Conservation (phyloP, 139 green algal genomes). For the Astrephomene gubernaculifera region DNA sequence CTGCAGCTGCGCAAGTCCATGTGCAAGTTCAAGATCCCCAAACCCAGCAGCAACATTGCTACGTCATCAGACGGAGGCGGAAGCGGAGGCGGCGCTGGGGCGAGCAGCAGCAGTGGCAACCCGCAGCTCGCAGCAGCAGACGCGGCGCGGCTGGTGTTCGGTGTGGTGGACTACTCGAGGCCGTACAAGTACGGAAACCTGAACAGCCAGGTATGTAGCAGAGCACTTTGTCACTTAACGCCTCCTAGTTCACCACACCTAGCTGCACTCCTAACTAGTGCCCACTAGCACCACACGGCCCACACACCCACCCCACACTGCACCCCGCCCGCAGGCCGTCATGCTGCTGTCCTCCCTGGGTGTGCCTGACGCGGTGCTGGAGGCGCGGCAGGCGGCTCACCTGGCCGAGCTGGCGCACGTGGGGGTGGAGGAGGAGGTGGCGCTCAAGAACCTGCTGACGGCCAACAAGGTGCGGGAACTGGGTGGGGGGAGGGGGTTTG, state of each 20-base stretch:
- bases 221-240: too few relatives aligned
- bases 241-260: too few relatives aligned
- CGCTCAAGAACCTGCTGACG: conserved; percentile 1
- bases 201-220: conserved; percentile 9
- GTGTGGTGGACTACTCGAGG: not conserved
- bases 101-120: not conserved
- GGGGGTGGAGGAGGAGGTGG: not conserved
- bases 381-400: not conserved
- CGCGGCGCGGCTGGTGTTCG: not conserved
- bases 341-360: conserved; percentile 23
- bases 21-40: conserved; percentile 9
- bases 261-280: too few relatives aligned
- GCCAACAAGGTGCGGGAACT: not conserved
- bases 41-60: not conserved
- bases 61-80: not conserved
- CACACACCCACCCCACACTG: not conserved
- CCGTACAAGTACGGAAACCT: conserved; percentile 27
- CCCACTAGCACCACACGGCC: too few relatives aligned
- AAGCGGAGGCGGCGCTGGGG: not conserved
- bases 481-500: too few relatives aligned
- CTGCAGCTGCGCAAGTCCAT: conserved; percentile 26
- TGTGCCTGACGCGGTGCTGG: not conserved
- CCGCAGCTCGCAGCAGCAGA: too few relatives aligned
- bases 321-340: not conserved
- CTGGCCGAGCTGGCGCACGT: not conserved